Conservation (phyloP, 805 yeast species). For the Pichia thaimueangensis region DNA sequence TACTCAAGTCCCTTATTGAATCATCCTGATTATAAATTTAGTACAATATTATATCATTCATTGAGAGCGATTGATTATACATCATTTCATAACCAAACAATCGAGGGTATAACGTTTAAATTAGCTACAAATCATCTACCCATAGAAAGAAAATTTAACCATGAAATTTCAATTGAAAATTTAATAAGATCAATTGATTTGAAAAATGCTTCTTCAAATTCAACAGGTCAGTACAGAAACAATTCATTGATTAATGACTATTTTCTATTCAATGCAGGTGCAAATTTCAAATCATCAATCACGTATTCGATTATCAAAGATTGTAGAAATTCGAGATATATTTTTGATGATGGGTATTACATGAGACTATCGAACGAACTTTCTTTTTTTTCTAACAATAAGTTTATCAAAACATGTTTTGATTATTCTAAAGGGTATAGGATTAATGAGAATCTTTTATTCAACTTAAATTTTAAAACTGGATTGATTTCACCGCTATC, state of each 20-base stretch:
- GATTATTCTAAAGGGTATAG: slow-evolving; percentile 35
- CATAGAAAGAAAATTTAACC: slow-evolving; percentile 31
- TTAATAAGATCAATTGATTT: slow-evolving; percentile 36
- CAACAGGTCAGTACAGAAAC: slow-evolving; percentile 25
- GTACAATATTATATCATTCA: slow-evolving; percentile 36
- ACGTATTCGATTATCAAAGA: slow-evolving; percentile 37
- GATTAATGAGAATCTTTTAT: slow-evolving; percentile 16
- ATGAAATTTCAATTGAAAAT: slow-evolving; percentile 43
- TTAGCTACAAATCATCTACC: slow-evolving; percentile 31
- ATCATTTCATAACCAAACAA: slow-evolving; percentile 36
- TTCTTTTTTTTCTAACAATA: slow-evolving; percentile 23
- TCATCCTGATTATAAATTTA: slow-evolving; percentile 35
- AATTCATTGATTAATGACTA: slow-evolving; percentile 29
- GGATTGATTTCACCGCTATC: slow-evolving; percentile 23
- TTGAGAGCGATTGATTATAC: slow-evolving; percentile 44
- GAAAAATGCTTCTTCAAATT: slow-evolving; percentile 7
- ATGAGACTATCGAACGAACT: slow-evolving; percentile 27
- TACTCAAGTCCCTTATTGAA: slow-evolving; percentile 41
- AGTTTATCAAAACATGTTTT: slow-evolving; percentile 36
- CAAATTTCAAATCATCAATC: slow-evolving; percentile 39
- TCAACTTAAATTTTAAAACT: slow-evolving; percentile 21
- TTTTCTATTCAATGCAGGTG: slow-evolving; percentile 37
- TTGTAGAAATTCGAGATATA: slow-evolving; percentile 36
- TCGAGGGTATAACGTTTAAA: slow-evolving; percentile 39
- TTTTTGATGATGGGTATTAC: slow-evolving; percentile 39